Percentiles rank a stretch among this genome's conserved stretches.
Conservation (phyloP, 208 protist genomes). For the Entamoeba histolytica region DNA sequence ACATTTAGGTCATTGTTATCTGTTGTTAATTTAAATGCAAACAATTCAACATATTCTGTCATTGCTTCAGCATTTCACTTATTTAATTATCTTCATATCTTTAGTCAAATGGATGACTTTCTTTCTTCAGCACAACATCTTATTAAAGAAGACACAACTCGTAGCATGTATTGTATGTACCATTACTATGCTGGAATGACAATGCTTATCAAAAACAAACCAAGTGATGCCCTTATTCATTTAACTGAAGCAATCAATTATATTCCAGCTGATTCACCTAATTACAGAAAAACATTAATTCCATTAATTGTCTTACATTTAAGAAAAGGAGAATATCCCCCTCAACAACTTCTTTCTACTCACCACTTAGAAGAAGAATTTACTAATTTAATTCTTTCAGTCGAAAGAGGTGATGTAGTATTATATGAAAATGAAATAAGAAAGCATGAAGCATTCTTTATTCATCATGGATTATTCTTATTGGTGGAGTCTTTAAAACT, state of each 20-base stretch:
- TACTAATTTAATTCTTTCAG: background rate
- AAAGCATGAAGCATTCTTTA: background rate
- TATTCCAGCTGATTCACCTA: background rate
- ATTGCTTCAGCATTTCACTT: background rate
- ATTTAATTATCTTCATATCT: background rate
- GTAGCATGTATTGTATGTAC: background rate
- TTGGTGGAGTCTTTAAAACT: background rate
- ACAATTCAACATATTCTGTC: background rate
- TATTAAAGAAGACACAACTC: background rate
- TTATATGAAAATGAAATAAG: background rate
- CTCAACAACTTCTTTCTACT: background rate
- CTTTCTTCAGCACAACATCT: background rate
- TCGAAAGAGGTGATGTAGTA: background rate
- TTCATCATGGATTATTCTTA: background rate
- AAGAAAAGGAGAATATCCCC: background rate
- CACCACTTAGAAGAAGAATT: background rate
- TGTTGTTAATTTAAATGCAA: background rate
- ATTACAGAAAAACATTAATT: background rate
- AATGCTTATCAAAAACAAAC: background rate
- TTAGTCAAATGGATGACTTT: background rate
- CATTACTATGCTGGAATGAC: background rate
- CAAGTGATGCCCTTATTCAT: background rate
- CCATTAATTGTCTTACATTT: background rate
- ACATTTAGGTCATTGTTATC: background rate
- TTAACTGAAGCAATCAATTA: background rate